Evolutionary conservation across 768 basidiomycete species (phyloP), one percentile per base, ranked within the genome.

Genomic region (Rubroboletus pulcherrimus): DNA sequence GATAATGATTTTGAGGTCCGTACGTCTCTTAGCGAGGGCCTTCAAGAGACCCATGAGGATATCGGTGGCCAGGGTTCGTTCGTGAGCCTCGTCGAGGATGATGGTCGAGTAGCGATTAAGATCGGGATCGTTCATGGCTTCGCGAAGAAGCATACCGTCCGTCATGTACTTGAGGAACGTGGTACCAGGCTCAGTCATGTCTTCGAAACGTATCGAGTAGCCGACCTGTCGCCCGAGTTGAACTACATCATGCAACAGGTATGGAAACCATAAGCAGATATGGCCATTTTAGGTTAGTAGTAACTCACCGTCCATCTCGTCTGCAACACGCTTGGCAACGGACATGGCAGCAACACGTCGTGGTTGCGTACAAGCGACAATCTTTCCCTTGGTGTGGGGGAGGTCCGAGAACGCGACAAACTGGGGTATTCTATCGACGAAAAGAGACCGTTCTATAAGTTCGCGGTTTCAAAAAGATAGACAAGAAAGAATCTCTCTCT

Each of bases 111-210:
- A 99, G 4, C 94, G 85, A 29, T 81, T 77, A 38, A 98, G 82
- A 19, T 83, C 80, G 9, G 92, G 89, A 72, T 98, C 96, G 73
- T 95, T 92, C 95, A 98, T 99, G 5, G 93, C 94, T 75, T 97
- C 94, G 19, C 94, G 86, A n/a, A 96, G 83, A 53, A 93, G 85
- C 94, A 98, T 97, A 82, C 96, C 97, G 64, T 99, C 97, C 15
- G 97, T 99, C 95, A 98, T 97, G 77, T 99, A 98, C 71, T 97
- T 98, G 60, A 99, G 79, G 74, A 99, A 97, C 0, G 97, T 98
- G 77, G 62, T 91, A 82, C 41, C 96, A 89, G 91, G 93, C 89
- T 71, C 71, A 12, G 70, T 71, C 70, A 71, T 72, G 70, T 98
- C 97, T 72, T 99, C 96, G 71, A 98, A 99, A 70, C 96, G 92